phyloP scores from a whole-genome alignment of 352 stramenopile genomes.

The Phytophthora hybrid region DNA sequence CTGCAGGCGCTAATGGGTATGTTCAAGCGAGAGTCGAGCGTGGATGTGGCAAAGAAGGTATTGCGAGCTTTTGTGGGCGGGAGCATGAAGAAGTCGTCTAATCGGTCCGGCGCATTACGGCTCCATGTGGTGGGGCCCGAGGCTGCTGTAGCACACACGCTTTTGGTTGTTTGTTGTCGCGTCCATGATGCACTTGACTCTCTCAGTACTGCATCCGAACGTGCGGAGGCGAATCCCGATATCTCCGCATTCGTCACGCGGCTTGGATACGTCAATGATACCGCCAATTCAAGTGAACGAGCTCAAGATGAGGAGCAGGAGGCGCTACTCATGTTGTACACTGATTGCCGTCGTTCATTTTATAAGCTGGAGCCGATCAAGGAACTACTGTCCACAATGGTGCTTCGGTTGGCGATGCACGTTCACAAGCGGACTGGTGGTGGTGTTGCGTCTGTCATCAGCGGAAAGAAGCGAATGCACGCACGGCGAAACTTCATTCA shows the following conservation, averaged over 20 bases:
- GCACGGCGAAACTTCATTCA: conserved; percentile 82
- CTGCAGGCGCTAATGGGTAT: conserved; percentile 80
- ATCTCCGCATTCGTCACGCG: conserved; percentile 86
- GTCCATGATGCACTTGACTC: conserved; percentile 88
- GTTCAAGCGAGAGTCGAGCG: conserved; percentile 86
- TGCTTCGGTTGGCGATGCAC: conserved; percentile 71
- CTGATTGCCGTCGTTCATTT: conserved; percentile 87
- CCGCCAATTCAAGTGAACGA: conserved; percentile 16
- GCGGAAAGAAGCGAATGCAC: conserved; percentile 41
- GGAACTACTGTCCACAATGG: conserved; percentile 57
- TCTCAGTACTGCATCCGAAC: conserved; percentile 71
- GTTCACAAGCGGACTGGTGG: conserved; percentile 48
- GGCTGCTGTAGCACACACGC: conserved; percentile 83
- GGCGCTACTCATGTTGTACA: conserved; percentile 87
- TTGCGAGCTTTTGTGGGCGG: conserved; percentile 76
- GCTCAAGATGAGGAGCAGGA: conserved; percentile 78
- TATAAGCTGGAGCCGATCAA: conserved; percentile 89
- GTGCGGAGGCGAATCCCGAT: conserved; percentile 61
- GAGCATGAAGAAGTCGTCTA: conserved; percentile 34
- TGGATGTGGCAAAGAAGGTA: conserved; percentile 86
- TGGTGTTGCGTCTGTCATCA: conserved; percentile 3
- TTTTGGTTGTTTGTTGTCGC: conserved; percentile 87
- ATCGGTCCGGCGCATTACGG: conserved; percentile 45
- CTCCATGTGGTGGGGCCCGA: conserved; percentile 77
- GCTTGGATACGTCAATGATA: conserved; percentile 51